phyloP scores from a whole-genome alignment of 352 stramenopile species.

The Globisporangium ultimum region DNA sequence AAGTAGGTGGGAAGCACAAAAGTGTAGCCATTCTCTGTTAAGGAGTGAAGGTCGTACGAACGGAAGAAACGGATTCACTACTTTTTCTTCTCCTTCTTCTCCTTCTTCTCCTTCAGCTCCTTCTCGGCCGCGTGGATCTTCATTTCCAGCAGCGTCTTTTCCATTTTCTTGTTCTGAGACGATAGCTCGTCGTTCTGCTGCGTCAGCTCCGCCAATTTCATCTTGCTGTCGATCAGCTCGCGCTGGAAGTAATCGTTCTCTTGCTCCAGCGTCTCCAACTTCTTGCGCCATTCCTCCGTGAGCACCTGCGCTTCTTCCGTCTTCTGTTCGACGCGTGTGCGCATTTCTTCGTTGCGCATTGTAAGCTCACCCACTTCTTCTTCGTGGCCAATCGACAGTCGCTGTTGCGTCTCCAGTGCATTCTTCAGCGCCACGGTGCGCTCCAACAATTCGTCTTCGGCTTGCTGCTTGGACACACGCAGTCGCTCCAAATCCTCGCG shows the following conservation, averaged over 20 bases:
- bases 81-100: conserved; percentile 38
- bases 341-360: conserved; percentile 55
- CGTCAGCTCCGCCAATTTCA: conserved; percentile 73
- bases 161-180: conserved; percentile 56
- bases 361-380: conserved; percentile 36
- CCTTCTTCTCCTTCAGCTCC: conserved; percentile 34
- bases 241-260: conserved; percentile 84
- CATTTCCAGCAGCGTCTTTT: conserved; percentile 52
- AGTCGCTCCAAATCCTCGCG: conserved; percentile 48
- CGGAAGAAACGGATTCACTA: conserved; percentile 16
- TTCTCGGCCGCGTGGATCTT: conserved; percentile 44
- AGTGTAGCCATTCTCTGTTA: conserved; percentile 2
- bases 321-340: conserved; percentile 36
- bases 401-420: conserved; percentile 40
- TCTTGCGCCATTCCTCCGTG: conserved; percentile 31
- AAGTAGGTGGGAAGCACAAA: not conserved
- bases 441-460: conserved; percentile 48
- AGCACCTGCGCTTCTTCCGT: conserved; percentile 30
- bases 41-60: not conserved
- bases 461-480: conserved; percentile 39
- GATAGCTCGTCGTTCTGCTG: conserved; percentile 71
- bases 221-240: conserved; percentile 82
- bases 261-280: conserved; percentile 45
- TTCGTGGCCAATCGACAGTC: conserved; percentile 35
- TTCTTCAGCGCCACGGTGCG: conserved; percentile 38